phyloP scores from a whole-genome alignment of 129 eudicot species.

The Flaveria ramosissima region DNA sequence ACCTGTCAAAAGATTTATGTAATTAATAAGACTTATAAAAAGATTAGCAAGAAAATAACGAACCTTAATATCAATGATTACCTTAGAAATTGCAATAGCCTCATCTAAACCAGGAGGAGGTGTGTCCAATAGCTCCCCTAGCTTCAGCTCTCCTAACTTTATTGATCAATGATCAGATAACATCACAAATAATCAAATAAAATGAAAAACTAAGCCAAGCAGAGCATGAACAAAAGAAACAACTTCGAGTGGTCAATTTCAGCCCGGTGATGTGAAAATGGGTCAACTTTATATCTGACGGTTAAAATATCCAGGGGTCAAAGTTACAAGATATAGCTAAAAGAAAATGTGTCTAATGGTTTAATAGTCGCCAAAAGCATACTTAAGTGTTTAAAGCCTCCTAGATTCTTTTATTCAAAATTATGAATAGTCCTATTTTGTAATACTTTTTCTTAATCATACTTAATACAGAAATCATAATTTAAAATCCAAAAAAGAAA shows the following conservation, averaged over 20 bases:
- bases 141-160: constrained; percentile 91
- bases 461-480: not conserved
- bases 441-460: not conserved
- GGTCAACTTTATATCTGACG: not conserved
- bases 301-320: not conserved
- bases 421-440: not conserved
- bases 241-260: not conserved
- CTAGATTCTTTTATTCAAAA: not conserved
- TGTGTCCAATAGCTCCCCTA: constrained; percentile 94
- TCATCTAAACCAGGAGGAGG: constrained; percentile 99
- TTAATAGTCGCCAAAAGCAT: not conserved
- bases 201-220: not conserved
- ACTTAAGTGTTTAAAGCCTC: not conserved
- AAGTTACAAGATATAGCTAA: not conserved
- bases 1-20: constrained; percentile 51
- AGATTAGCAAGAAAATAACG: not conserved
- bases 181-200: not conserved
- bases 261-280: not conserved
- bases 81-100: constrained; percentile 96
- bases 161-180: constrained; percentile 7
- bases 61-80: constrained; percentile 21
- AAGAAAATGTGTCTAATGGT: not conserved
- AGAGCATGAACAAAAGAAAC: not conserved
- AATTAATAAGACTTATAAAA: constrained; percentile 18
- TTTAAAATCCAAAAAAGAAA: not conserved